These are phyloP conservation scores for Stenogyne calaminthoides DNA, from an alignment of 305 asterid species.

Conservation along the genomic window DNA sequence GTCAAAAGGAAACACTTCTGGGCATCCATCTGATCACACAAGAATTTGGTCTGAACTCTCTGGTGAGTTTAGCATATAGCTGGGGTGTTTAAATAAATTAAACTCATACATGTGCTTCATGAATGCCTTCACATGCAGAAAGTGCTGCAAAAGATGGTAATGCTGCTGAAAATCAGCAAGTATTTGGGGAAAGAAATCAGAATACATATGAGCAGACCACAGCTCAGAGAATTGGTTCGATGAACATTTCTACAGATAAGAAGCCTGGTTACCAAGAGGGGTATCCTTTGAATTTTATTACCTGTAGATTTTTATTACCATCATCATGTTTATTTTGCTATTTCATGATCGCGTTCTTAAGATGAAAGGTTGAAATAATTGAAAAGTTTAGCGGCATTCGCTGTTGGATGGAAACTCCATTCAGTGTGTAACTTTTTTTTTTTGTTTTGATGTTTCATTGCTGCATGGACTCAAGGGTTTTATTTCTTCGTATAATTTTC, in stretches of 20 bases:
- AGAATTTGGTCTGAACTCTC: conserved; percentile 98
- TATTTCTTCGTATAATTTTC: no score
- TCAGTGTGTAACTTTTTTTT: background rate
- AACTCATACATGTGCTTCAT: no score
- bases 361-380: conserved; percentile 6
- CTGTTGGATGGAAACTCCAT: background rate
- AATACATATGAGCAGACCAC: conserved; percentile 43
- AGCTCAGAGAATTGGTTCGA: conserved; percentile 53
- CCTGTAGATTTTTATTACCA: conserved; percentile 19
- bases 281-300: conserved; percentile 53
- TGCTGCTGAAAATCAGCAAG: conserved; percentile 49
- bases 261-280: conserved; percentile 38
- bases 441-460: background rate
- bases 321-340: no score
- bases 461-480: no score
- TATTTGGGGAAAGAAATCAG: conserved; percentile 42
- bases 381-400: background rate
- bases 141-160: conserved; percentile 67
- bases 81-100: no score
- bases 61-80: conserved; percentile 47
- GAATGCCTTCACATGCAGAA: conserved; percentile 48
- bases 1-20: conserved; percentile 58
- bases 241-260: conserved; percentile 56
- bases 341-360: conserved; percentile 17
- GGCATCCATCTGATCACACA: conserved; percentile 79